Evolutionary conservation across 495 filamentous ascomycete genomes (phyloP).

Genomic region (Penicillium alfredii): DNA sequence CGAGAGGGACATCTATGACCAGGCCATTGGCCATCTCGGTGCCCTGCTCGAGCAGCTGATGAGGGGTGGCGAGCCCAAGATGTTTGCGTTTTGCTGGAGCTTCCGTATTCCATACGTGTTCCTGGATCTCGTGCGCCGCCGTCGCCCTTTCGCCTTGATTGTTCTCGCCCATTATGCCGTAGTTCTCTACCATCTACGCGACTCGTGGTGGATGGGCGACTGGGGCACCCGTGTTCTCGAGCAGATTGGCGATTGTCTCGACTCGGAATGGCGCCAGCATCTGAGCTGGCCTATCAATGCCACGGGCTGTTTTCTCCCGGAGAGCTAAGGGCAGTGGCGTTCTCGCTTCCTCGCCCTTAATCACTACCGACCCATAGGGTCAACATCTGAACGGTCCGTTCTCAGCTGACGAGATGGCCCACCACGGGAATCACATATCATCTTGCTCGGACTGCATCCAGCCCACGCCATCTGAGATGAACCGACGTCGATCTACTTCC

Average conservation of each 20-base stretch:
- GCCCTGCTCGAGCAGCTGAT: slow-evolving; percentile 26
- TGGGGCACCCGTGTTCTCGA: slow-evolving; percentile 34
- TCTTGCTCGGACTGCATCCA: no score
- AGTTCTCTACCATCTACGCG: slow-evolving; percentile 42
- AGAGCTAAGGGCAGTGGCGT: no score
- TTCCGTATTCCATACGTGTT: slow-evolving; percentile 47
- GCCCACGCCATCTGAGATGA: no score
- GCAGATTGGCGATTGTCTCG: slow-evolving; percentile 27
- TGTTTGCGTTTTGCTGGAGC: slow-evolving; percentile 44
- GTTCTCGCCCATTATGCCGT: slow-evolving; percentile 49
- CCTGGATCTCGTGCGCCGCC: slow-evolving; percentile 42
- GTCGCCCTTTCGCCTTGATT: slow-evolving; percentile 49
- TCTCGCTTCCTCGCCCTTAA: no score
- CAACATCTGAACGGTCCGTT: no score
- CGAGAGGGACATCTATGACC: slow-evolving; percentile 24
- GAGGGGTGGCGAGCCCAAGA: slow-evolving; percentile 31
- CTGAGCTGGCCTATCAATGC: slow-evolving; percentile 38
- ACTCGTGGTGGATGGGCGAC: slow-evolving; percentile 48
- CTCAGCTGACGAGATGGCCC: no score
- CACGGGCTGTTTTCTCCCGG: slow-evolving; percentile 29
- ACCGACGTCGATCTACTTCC: no score
- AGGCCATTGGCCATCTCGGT: slow-evolving; percentile 28
- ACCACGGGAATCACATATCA: no score
- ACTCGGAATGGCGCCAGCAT: slow-evolving; percentile 27
- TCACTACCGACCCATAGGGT: no score